phyloP scores from a whole-genome alignment of 306 rosid genomes.

The Quercus agrifolia region DNA sequence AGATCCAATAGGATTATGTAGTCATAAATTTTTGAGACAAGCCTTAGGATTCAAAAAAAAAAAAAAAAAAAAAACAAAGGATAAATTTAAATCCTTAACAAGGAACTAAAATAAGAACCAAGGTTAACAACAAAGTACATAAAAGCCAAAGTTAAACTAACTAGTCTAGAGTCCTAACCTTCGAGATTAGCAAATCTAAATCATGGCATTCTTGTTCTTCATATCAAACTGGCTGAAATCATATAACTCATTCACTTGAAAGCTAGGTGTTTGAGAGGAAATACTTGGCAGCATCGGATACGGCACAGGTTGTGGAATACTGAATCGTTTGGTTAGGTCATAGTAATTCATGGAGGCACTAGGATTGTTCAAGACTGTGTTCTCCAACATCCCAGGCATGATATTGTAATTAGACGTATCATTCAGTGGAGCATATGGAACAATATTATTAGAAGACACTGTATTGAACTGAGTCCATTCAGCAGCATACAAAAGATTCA shows the following conservation, averaged over 20 bases:
- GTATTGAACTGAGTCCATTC: not conserved
- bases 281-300: not conserved
- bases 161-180: not conserved
- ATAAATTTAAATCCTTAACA: not conserved
- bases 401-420: not conserved
- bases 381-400: not conserved
- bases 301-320: not conserved
- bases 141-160: not conserved
- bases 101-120: not conserved
- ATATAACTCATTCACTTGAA: not conserved
- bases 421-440: not conserved
- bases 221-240: not conserved
- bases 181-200: not conserved
- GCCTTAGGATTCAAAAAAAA: too few species aligned
- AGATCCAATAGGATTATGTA: not conserved
- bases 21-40: too few species aligned
- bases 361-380: not conserved
- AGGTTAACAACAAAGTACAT: not conserved
- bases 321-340: not conserved
- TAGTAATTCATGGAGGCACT: not conserved
- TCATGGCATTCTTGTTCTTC: not conserved
- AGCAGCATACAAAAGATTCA: not conserved
- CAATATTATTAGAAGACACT: not conserved
- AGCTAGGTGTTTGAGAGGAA: not conserved
- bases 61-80: too few species aligned